Evolutionary conservation across 1,284 basidiomycete genomes (phyloP).

Genomic region (Athelia sp.): DNA sequence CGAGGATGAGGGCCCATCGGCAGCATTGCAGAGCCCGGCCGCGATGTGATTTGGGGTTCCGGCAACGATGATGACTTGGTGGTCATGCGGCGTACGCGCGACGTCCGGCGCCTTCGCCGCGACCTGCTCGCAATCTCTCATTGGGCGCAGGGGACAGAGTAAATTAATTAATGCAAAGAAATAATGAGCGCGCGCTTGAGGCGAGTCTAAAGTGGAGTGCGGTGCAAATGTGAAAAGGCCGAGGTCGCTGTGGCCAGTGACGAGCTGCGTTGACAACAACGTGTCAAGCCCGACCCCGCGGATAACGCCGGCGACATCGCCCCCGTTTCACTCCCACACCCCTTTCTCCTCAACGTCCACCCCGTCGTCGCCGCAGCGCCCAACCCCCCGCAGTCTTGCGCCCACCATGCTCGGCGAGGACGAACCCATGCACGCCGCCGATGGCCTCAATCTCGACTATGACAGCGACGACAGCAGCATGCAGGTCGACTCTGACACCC

Average conservation of each 20-base stretch:
- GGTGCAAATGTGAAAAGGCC: neutral
- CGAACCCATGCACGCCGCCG: constrained; percentile 10
- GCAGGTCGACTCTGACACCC: constrained; percentile 43
- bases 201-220: too few relatives aligned
- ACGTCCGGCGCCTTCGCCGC: too few relatives aligned
- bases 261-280: neutral
- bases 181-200: too few relatives aligned
- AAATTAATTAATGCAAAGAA: too few relatives aligned
- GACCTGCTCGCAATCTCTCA: too few relatives aligned
- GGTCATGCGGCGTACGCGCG: too few relatives aligned
- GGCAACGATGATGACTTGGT: too few relatives aligned
- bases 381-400: constrained; percentile 20
- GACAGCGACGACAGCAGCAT: constrained; percentile 36
- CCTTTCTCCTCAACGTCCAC: constrained; percentile 25
- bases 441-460: constrained; percentile 29
- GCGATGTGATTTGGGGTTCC: too few relatives aligned
- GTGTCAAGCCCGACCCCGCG: neutral
- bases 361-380: too few relatives aligned
- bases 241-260: neutral
- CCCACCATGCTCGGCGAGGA: constrained; percentile 21
- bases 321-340: constrained; percentile 20
- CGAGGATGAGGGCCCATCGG: too few relatives aligned
- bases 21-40: too few relatives aligned
- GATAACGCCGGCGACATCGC: neutral
- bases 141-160: too few relatives aligned